Evolutionary conservation across 768 basidiomycete species (phyloP), one percentile per base, ranked within the genome.

Genomic region (Boletus pseudopeckii): DNA sequence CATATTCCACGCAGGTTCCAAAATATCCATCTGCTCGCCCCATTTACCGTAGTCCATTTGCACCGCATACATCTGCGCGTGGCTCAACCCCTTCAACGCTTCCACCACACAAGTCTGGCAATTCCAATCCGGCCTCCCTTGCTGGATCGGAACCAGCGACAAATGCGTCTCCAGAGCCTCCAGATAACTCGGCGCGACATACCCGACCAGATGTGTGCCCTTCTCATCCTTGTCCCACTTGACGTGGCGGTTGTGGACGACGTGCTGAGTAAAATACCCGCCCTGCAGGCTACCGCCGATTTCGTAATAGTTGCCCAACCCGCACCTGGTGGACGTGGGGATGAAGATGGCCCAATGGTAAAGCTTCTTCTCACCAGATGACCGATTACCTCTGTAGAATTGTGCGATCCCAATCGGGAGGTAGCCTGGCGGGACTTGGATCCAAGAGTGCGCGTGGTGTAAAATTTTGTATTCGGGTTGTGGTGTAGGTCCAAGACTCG

Each of bases 261-360:
- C 7, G 3, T 65, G 45, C 40, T 64, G 63, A 0, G 47, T 46
- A 7, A 56, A 33, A 37, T 65, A 65, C 0, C 63, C 56, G 0
- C 30, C 26, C 32, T 49, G 50, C 0, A 60, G 54, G 11, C 49
- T 50, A 9, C 58, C 57, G 0, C 45, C 57, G 32, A 65, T 42
- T 26, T 58, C 63, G 48, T 64, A 64, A 33, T 24, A 64, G 50
- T 64, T 64, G 9, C 63, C 63, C 5, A 64, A 38, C 0, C 59
- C 63, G 8, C 63, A 59, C 13, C 22, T n/a, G n/a, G n/a, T n/a
- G n/a, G 62, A 61, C 0, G 63, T 61, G 2, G 63, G 59, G 49
- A 64, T 42, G 59, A 55, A 58, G 48, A 64, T 64, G 15, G 62
- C 59, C 59, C 62, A 63, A 14, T 64, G 62, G 15, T 54, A 34